Evolutionary conservation across 441 rosid species (phyloP).

Genomic region (Croton laevigatus): DNA sequence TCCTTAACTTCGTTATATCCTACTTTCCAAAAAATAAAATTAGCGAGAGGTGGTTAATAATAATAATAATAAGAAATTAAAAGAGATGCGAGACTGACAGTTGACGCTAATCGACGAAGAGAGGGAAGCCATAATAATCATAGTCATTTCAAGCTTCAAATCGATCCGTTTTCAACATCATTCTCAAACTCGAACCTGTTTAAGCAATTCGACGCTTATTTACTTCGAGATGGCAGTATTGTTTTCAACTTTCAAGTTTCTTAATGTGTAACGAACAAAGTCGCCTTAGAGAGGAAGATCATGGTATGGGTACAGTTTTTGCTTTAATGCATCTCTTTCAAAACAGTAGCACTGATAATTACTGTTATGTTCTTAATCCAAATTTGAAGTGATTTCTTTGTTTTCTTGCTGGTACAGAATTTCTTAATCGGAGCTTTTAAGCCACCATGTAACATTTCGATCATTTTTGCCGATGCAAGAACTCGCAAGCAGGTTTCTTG

Average conservation of each 20-base stretch:
- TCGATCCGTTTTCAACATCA: background rate
- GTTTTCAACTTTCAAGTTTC: background rate
- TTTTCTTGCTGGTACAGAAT: slow-evolving; percentile 44
- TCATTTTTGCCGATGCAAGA: slow-evolving; percentile 72
- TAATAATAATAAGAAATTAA: no score
- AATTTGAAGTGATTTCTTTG: background rate
- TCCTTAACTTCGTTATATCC: no score
- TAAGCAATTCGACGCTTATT: background rate
- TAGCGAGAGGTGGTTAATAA: no score
- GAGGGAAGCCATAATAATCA: background rate
- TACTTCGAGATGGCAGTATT: background rate
- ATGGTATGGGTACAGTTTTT: slow-evolving; percentile 12
- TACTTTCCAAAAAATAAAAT: no score
- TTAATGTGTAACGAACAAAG: slow-evolving; percentile 5
- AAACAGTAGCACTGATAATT: no score
- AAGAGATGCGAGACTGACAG: background rate
- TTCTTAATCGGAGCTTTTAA: slow-evolving; percentile 92
- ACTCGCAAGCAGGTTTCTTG: slow-evolving; percentile 72
- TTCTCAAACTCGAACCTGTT: background rate
- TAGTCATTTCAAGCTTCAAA: background rate
- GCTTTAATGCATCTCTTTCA: no score
- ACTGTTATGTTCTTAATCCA: background rate
- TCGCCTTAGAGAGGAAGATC: background rate
- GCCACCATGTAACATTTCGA: slow-evolving; percentile 70
- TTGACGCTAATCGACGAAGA: background rate